A percentile compares a stretch with the other conserved stretches of the same genome.
Evolutionary conservation across 2,329 filamentous ascomycete species (phyloP).

Genomic region (Fusarium liriodendri): DNA sequence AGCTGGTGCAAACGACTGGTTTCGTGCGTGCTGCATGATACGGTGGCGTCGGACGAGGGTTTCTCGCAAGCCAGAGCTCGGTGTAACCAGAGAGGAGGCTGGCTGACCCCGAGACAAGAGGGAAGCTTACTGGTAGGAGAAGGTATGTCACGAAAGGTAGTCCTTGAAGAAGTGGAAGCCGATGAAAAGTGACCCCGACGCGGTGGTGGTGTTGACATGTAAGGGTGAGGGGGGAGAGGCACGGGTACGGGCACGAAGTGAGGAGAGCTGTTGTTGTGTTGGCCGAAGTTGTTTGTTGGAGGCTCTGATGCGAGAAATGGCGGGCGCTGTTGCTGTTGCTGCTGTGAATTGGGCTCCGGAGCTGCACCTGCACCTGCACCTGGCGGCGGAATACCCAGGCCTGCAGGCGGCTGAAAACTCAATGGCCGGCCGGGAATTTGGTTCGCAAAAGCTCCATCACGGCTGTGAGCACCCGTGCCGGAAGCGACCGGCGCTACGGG

Average conservation of each 20-base stretch:
- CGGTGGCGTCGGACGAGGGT: not conserved
- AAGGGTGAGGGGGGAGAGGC: constrained; percentile 30
- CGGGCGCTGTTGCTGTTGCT: constrained; percentile 4
- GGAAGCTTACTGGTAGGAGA: constrained; percentile 39
- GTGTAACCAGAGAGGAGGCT: not conserved
- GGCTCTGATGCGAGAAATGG: constrained; percentile 32
- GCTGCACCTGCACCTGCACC: constrained; percentile 2
- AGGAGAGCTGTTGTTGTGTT: constrained; percentile 30
- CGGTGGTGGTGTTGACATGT: constrained; percentile 21
- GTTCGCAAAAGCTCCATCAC: constrained; percentile 37
- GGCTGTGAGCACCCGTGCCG: constrained; percentile 11
- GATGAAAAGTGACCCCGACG: constrained; percentile 30
- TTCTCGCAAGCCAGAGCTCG: constrained; percentile 9
- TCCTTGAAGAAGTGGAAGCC: constrained; percentile 28
- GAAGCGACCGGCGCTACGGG: constrained; percentile 10
- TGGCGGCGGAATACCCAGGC: constrained; percentile 21
- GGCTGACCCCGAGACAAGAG: not conserved
- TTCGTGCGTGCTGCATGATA: not conserved
- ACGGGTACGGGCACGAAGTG: constrained; percentile 20
- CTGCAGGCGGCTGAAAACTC: constrained; percentile 31
- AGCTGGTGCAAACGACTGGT: constrained; percentile 1
- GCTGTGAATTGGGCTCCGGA: constrained; percentile 36
- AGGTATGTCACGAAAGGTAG: constrained; percentile 27
- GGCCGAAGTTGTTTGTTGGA: constrained; percentile 29
- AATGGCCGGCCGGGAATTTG: constrained; percentile 35